Base-by-base conservation (phyloP, 495 filamentous ascomycete species). In the Talaromyces proteolyticus region DNA sequence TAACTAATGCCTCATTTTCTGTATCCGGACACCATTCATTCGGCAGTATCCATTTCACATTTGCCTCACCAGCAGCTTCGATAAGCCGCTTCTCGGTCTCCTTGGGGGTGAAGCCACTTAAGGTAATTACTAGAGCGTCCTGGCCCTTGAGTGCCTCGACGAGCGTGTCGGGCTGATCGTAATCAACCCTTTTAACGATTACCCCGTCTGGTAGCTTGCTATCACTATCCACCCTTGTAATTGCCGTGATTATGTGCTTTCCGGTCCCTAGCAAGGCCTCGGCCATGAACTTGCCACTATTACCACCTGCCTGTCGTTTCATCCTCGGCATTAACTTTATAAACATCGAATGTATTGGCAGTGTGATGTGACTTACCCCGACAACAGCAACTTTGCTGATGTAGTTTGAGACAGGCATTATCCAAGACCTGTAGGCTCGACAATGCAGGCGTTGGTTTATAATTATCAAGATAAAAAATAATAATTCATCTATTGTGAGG, bases 91-190 rank as follows among this genome's bases (percentile, higher is more conserved):
- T 44, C 14, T 82, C 72, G 1, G 61, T 67, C 1, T 72, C 68
- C 4, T 53, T 55, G 0, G 74, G 63, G 0, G 72, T 71, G 1
- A 17, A 51, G 5, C 65, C 61, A n/a, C 48, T 42, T 50, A 87
- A 56, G 4, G 78, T 82, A 57, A 86, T 84, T 56, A 87, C 65
- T n/a, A 88, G 67, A 29, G 68, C 72, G 20, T 84, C 70, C 49
- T 80, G 75, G 53, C 68, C 75, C 51, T 59, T 57, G 7, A 82
- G 70, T 1, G 74, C 76, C 3, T 55, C 55, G 6, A 76, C 67
- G 21, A 83, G 54, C 34, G 69, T 62, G 10, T 57, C 52, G 3
- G 57, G 58, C 49, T 76, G 57, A 55, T 66, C 58, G 59, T 82
- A 82, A 62, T 80, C 57, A 53, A 80, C 66, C 18, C 56, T 42